phyloP scores from a whole-genome alignment of 192 early-diverging fungal genomes.

The Tieghemiomyces parasiticus region DNA sequence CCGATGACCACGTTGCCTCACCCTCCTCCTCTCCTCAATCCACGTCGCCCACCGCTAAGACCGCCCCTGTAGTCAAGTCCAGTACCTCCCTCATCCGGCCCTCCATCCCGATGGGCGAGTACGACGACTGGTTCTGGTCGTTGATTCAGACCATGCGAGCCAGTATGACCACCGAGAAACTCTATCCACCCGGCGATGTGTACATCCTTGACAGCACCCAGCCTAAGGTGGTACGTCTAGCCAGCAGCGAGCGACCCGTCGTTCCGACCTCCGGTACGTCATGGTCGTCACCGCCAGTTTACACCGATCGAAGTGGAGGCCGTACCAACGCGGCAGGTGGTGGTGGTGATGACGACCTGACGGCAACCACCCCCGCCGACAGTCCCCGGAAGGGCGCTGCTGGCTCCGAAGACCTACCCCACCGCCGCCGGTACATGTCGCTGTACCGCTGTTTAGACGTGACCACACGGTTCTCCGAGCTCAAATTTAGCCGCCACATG shows the following conservation, averaged over 20 bases:
- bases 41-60: neutral
- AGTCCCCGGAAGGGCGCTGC: neutral
- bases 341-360: neutral
- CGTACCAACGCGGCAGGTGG: no score
- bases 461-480: neutral
- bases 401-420: neutral
- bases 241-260: neutral
- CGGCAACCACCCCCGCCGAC: neutral
- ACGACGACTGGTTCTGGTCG: constrained; percentile 74
- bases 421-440: neutral
- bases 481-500: constrained; percentile 3
- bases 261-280: neutral
- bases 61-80: neutral
- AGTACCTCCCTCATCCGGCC: neutral
- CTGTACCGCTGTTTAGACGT: constrained; percentile 9
- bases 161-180: constrained; percentile 70
- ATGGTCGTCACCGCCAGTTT: neutral
- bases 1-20: neutral
- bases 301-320: neutral
- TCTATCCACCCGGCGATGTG: constrained; percentile 65
- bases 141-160: constrained; percentile 67
- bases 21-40: neutral
- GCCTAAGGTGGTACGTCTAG: no score
- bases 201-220: constrained; percentile 28
- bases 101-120: constrained; percentile 17